Base-by-base conservation (phyloP, 2,329 filamentous ascomycete species). In the Cladosporium sphaerospermum region DNA sequence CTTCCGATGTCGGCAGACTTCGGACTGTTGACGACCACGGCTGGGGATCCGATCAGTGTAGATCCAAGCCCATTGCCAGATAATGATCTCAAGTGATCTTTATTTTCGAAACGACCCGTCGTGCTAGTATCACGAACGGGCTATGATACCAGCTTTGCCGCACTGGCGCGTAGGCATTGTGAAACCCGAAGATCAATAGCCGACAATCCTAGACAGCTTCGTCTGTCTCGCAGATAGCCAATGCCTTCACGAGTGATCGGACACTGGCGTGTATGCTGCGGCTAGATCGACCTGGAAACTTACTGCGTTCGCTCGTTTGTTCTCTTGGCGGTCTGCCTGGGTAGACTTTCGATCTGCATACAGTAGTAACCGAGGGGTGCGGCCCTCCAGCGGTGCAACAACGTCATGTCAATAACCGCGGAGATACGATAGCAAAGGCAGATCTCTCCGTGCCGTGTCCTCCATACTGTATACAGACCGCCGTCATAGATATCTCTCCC, bases 81-180 rank as follows among this genome's bases (percentile, higher is more conserved):
- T 28, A 7, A 28, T 7, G 23, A 28, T 7, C 23, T 28, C 4
- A 28, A 7, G 5, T 28, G 23, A 5, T 5, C 34, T 36, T n/a
- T 9, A 5, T 1, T 36, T 36, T 36, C 34, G 34, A 36, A 9
- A 36, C 9, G 34, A 36, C 34, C 23, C 4, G 23, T 36, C 34
- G n/a, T 36, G 34, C 34, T 11, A 13, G 34, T 33, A 10, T 28
- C n/a, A 14, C 11, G 23, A 10, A 45, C 40, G 9, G 40, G 42
- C 42, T 45, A 45, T 33, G 23, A 45, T 33, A 45, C n/a, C 42
- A 31, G 23, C 42, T 33, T 45, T 45, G 28, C 42, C 42, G 23
- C 42, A 16, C 23, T 45, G 9, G 19, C 42, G 42, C 28, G 42
- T 45, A 45, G 42, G 42, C 42, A 45, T 33, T 45, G 42, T 45